These are phyloP conservation scores for Noccaea bulbosa DNA, from an alignment of 345 rosid species.

Conservation along the genomic window DNA sequence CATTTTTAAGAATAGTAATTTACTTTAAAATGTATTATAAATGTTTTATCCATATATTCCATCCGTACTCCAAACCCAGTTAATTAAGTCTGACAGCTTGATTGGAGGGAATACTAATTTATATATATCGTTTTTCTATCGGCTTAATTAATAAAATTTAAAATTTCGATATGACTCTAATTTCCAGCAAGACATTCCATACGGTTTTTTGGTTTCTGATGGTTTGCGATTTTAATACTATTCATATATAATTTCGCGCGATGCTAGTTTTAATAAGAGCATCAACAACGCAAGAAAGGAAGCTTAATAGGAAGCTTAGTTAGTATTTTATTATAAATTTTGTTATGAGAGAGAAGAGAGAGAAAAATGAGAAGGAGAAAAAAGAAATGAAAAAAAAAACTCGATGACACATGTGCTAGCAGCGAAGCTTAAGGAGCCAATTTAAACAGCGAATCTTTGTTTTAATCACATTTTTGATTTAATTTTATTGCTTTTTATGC, in stretches of 20 bases:
- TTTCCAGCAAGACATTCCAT: conserved; percentile 48
- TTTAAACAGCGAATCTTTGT: too few relatives aligned
- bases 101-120: background rate
- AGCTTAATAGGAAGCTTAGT: too few relatives aligned
- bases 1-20: background rate
- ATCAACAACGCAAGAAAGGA: too few relatives aligned
- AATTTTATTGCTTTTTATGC: too few relatives aligned
- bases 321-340: too few relatives aligned
- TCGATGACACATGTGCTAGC: too few relatives aligned
- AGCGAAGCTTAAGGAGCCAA: too few relatives aligned
- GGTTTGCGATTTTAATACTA: conserved; percentile 14
- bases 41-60: background rate
- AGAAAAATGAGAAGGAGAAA: too few relatives aligned
- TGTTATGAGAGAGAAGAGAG: too few relatives aligned
- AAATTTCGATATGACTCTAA: conserved; percentile 32
- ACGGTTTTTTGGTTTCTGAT: conserved; percentile 36
- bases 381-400: too few relatives aligned
- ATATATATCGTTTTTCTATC: conserved; percentile 16
- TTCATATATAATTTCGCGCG: conserved; percentile 10
- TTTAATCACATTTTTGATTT: too few relatives aligned
- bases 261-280: conserved; percentile 19
- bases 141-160: conserved; percentile 10
- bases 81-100: conserved; percentile 16
- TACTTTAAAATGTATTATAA: background rate
- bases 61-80: background rate